Evolutionary conservation across 805 yeast genomes (phyloP), one percentile per base, ranked within the genome.

Genomic region (Ogataea trehaloabstinens): DNA sequence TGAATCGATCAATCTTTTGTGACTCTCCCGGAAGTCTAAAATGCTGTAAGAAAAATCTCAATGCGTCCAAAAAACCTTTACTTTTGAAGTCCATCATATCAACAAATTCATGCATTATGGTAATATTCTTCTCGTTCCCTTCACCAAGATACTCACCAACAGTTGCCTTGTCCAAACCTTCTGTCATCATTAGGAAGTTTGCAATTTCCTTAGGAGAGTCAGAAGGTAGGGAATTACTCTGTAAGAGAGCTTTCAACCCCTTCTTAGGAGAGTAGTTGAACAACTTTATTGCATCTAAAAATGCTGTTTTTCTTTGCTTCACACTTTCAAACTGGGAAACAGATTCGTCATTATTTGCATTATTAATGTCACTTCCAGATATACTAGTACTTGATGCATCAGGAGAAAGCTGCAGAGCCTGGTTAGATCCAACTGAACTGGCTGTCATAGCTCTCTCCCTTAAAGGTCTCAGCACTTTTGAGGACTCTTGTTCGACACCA

Each of bases 11-110:
- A 58, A 93, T 91, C 56, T 93, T 91, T 66, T 93, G 99, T 4
- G 96, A 90, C 65, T 93, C 99, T 35, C 99, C 99, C 2, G 99
- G 99, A 43, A 93, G 73, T 60, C 99, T 74, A 66, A 93, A 95
- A 34, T 79, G 73, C 56, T 95, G 99, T 42, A 93, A 71, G 55
- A 88, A 88, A 12, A 66, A 69, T 49, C 99, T 76, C 67, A 93
- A 68, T 0, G 98, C 95, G 50, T 83, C 95, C 12, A 90, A 89
- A 56, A 93, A 89, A 1, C 79, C 68, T 48, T 73, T 59, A 24
- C 72, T 71, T 4, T 73, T 65, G 60, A 93, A 91, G 40, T 89
- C 86, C 81, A 93, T 82, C 46, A 73, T 66, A 56, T 90, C 96
- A 20, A 91, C 95, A 67, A 93, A 93, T 5, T 88, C 84, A 61